Conservation (phyloP, 495 filamentous ascomycete species). For the Penicillium maclennaniae region DNA sequence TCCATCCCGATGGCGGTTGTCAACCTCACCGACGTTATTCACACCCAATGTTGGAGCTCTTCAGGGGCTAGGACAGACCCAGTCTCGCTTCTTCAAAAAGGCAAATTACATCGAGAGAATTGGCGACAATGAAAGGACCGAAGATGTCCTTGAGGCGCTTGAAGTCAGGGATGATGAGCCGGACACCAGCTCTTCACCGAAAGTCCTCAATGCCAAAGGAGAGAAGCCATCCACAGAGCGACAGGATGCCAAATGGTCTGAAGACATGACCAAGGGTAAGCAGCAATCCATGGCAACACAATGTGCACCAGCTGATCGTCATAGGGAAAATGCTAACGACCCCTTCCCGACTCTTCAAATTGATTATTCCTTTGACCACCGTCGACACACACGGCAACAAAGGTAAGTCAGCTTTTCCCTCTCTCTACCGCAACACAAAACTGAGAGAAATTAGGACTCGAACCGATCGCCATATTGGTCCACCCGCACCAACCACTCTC, state of each 20-base stretch:
- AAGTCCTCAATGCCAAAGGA: constrained; percentile 8
- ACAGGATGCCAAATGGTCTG: constrained; percentile 39
- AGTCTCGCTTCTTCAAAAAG: constrained; percentile 16
- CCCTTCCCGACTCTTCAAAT: constrained; percentile 81
- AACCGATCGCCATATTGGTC: constrained; percentile 82
- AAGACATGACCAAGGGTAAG: constrained; percentile 63
- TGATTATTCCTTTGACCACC: constrained; percentile 76
- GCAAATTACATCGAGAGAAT: constrained; percentile 19
- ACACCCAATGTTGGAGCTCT: neutral
- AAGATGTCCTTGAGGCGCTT: constrained; percentile 21
- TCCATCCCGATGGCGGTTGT: neutral
- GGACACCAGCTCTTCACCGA: constrained; percentile 5
- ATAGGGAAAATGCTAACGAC: constrained; percentile 86
- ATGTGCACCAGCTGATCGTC: neutral
- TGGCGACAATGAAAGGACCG: constrained; percentile 17
- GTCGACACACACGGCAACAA: constrained; percentile 50
- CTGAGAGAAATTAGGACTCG: constrained; percentile 56
- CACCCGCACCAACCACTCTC: constrained; percentile 92
- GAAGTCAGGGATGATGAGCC: constrained; percentile 11
- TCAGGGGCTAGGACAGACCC: neutral
- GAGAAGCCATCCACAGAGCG: constrained; percentile 39
- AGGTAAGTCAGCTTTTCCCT: constrained; percentile 41
- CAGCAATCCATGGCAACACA: neutral
- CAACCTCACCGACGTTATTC: neutral
- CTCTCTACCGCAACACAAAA: neutral